Base-by-base conservation (phyloP, 2,329 filamentous ascomycete species). In the Sporothrix luriei region DNA sequence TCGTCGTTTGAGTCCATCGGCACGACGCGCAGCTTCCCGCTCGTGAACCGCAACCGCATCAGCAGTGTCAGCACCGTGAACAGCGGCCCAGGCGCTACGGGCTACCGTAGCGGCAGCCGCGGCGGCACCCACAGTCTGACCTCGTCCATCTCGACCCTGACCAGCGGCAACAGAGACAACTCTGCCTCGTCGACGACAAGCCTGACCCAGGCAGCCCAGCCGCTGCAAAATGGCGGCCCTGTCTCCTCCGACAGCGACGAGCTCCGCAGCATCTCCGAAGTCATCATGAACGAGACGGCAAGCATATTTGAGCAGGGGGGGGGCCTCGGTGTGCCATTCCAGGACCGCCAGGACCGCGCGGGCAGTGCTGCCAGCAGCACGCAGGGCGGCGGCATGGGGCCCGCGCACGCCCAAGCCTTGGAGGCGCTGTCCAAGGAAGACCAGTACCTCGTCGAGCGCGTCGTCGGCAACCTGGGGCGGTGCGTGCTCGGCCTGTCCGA, bases 1-100 rank as follows among this genome's bases (percentile, higher is more conserved):
- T 85, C 86, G 4, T 87, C 86, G 0, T 81, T 87, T 70, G 84
- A 85, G 59, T 89, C 87, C 0, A 82, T 80, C 0, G 85, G 85
- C 19, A 89, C 87, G 1, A 85, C 83, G 66, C 81, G 88, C 73
- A 89, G 86, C 75, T 90, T 90, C 72, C 87, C 87, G 0, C 80
- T 90, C 5, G 82, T 89, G 10, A 75, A 73, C 49, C 71, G 73
- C 57, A 73, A 68, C 55, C 71, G 72, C 13, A 40, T 70, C 19
- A 54, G 55, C 62, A 71, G 68, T 29, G 26, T 71, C 14, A 55
- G 33, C n/a, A 49, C 68, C 7, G 52, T 24, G 5, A 24, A 24
- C 14, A 52, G 64, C n/a, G 68, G 83, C 49, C 86, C 38, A n/a
- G n/a, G n/a, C 26, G 52, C 54, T 10, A 24, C 33, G 6, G 19